Evolutionary conservation across 352 stramenopile genomes (phyloP).

Genomic region (Phytophthora cactorum): DNA sequence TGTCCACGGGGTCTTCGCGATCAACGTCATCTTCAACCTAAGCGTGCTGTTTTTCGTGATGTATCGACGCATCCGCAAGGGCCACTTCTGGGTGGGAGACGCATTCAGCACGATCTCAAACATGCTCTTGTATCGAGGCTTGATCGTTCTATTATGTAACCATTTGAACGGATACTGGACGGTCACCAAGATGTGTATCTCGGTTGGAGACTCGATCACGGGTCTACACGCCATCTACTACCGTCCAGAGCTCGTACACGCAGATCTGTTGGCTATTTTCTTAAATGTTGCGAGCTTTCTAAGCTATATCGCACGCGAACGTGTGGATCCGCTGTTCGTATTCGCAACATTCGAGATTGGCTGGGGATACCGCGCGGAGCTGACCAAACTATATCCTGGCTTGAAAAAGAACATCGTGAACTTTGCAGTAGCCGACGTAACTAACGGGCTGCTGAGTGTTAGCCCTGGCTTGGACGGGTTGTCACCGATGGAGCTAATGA

Average conservation of each 20-base stretch:
- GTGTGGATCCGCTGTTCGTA: slow-evolving; percentile 37
- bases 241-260: slow-evolving; percentile 32
- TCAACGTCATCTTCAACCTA: slow-evolving; percentile 32
- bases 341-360: slow-evolving; percentile 33
- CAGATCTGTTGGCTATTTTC: slow-evolving; percentile 46
- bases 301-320: slow-evolving; percentile 26
- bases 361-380: slow-evolving; percentile 20
- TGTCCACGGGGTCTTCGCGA: slow-evolving; percentile 36
- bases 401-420: slow-evolving; percentile 15
- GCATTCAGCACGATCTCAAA: slow-evolving; percentile 44
- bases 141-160: slow-evolving; percentile 37
- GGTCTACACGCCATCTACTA: slow-evolving; percentile 31
- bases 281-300: slow-evolving; percentile 27
- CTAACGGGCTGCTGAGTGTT: slow-evolving; percentile 7
- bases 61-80: slow-evolving; percentile 31
- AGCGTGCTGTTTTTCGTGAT: slow-evolving; percentile 36
- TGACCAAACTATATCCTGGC: slow-evolving; percentile 21
- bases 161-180: slow-evolving; percentile 44
- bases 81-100: slow-evolving; percentile 48
- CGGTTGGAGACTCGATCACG: slow-evolving; percentile 19
- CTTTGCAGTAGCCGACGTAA: slow-evolving; percentile 15
- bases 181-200: slow-evolving; percentile 37
- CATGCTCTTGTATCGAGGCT: slow-evolving; percentile 35
- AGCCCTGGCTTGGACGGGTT: slow-evolving; percentile 17
- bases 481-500: slow-evolving; percentile 31